Evolutionary conservation across 2,329 filamentous ascomycete species (phyloP).

Genomic region (Diaporthe citri): DNA sequence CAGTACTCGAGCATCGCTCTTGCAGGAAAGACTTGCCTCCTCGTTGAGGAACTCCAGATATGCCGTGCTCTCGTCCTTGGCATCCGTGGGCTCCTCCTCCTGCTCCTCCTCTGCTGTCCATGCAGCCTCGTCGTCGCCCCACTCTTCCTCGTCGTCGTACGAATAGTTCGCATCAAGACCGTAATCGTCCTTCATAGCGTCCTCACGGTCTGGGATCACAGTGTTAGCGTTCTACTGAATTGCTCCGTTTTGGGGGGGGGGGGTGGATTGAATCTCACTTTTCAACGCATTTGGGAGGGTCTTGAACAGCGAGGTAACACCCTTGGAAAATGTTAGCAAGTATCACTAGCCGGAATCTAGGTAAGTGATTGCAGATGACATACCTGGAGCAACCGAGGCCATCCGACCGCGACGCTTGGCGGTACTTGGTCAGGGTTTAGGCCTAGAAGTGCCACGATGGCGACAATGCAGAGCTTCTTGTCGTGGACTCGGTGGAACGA

Average conservation of each 20-base stretch:
- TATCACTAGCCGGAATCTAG: not conserved
- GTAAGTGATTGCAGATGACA: conserved; percentile 46
- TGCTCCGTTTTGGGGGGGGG: no score
- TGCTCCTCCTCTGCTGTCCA: conserved; percentile 83
- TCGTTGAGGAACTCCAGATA: conserved; percentile 97
- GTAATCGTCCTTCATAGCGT: conserved; percentile 90
- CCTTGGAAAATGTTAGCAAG: conserved; percentile 53
- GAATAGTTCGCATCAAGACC: conserved; percentile 74
- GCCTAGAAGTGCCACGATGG: conserved; percentile 87
- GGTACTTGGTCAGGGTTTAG: conserved; percentile 86
- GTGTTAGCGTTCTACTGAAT: conserved; percentile 43
- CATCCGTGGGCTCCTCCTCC: conserved; percentile 73
- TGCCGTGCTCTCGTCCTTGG: conserved; percentile 90
- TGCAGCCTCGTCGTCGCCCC: conserved; percentile 83
- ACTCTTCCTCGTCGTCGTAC: conserved; percentile 82
- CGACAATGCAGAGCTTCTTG: conserved; percentile 97
- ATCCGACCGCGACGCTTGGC: conserved; percentile 92
- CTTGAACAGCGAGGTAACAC: conserved; percentile 91
- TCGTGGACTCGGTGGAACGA: conserved; percentile 95
- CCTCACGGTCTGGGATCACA: conserved; percentile 79
- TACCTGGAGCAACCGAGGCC: conserved; percentile 84
- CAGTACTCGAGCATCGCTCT: not conserved
- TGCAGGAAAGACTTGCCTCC: conserved; percentile 68
- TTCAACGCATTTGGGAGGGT: conserved; percentile 89
- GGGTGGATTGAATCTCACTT: conserved; percentile 66